Conservation (phyloP, 2,329 filamentous ascomycete species). For the Arachnopeziza araneosa region DNA sequence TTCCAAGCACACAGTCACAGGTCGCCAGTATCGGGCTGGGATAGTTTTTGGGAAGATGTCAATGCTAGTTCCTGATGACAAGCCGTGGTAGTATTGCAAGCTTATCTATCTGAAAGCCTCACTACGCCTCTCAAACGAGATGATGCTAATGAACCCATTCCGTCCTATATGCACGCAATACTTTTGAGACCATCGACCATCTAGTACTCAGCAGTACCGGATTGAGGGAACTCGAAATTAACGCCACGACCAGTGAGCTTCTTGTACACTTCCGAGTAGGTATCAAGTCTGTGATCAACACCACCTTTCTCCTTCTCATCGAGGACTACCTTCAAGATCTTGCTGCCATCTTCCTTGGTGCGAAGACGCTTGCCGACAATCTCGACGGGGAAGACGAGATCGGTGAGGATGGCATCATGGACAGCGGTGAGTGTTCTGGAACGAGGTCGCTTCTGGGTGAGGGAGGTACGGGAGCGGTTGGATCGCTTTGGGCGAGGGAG, state of each 20-base stretch:
- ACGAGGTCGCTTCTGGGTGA: constrained; percentile 98
- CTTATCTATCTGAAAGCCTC: constrained; percentile 18
- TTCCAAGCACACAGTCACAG: too few relatives aligned
- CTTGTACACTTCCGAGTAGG: constrained; percentile 99
- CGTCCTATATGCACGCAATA: constrained; percentile 3
- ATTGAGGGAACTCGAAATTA: constrained; percentile 97
- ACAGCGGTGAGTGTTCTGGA: constrained; percentile 97
- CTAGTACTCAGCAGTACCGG: constrained; percentile 74
- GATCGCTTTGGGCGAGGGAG: constrained; percentile 98
- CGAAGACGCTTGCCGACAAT: constrained; percentile 98
- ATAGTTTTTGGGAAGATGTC: not conserved
- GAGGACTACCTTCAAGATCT: constrained; percentile 97
- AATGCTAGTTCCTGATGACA: constrained; percentile 10
- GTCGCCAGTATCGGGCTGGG: too few relatives aligned
- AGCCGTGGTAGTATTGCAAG: constrained; percentile 22
- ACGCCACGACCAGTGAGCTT: constrained; percentile 94
- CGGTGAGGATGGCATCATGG: constrained; percentile 95
- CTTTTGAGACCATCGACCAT: constrained; percentile 24
- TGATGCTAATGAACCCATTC: constrained; percentile 7
- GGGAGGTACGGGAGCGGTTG: constrained; percentile 89
- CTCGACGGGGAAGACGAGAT: constrained; percentile 99
- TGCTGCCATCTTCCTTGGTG: constrained; percentile 98
- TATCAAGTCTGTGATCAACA: constrained; percentile 99
- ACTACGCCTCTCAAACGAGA: constrained; percentile 22
- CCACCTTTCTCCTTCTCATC: constrained; percentile 99